Base-by-base conservation (phyloP, 768 basidiomycete genomes). In the Tylopilus intermedius region DNA sequence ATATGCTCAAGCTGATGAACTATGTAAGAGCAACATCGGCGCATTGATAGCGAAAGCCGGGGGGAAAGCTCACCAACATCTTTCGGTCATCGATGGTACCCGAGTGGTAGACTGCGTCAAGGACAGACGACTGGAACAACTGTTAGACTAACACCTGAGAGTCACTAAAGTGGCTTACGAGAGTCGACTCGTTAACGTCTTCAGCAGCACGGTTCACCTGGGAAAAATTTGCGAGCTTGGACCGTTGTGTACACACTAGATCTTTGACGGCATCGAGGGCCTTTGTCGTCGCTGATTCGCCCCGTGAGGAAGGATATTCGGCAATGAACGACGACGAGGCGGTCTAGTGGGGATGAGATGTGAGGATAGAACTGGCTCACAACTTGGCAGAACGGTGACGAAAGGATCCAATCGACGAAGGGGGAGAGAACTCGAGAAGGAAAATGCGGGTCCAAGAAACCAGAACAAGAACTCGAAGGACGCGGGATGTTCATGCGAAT, bases 401-500 rank as follows among this genome's bases (percentile, higher is more conserved):
- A 69, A 45, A 69, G 47, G 22, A 65, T 42, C 56, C 61, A 22
- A 69, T 66, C 27, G 71, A 73, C 8, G 72, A 74, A 45, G 74
- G 74, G 39, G 74, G 74, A 33, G 76, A 79, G 15, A 79, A 46
- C 74, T 72, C 35, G 81, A 86, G 56, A 76, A 71, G 48, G 81
- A 83, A 64, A 77, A 76, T 57, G 74, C 75, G 11, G 79, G 84
- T 45, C 88, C 29, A 77, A 78, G 63, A 86, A 85, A 58, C 74
- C 93, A 41, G 85, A 90, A 66, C 84, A 86, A 63, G 88, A 92
- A 65, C 74, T 93, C 43, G 81, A 87, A 55, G 83, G 79, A 40
- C 72, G 89, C 24, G 64, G 18, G 58, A 61, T 13, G 37, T 40
- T 24, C 58, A 40, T 26, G n/a, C 45, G 3, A 70, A 67, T 42